Base-by-base conservation (phyloP, 306 rosid genomes). In the Medicago arabica region DNA sequence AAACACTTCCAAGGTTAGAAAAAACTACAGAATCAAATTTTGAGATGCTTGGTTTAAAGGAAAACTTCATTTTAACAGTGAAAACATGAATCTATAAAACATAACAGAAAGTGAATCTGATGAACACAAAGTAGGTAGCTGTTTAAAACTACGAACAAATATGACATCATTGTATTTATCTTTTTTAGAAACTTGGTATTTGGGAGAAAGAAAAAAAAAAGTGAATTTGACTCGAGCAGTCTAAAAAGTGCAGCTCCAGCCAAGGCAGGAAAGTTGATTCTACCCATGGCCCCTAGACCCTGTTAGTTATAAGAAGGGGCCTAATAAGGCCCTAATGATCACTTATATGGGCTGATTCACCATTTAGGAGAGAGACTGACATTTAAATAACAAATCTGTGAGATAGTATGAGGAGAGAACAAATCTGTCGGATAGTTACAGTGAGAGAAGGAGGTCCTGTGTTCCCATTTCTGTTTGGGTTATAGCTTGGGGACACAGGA, bases 1-100 rank as follows among this genome's bases (percentile, higher is more conserved):
- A 77, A 74, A 80, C 74, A 78, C 63, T 78, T 50, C 78, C 78
- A 69, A 79, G 74, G 19, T 62, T 64, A 76, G 54, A 73, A 60
- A 74, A 74, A 61, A 84, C 54, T 18, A 36, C 18, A 67, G 78
- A 79, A 67, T 39, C 72, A 62, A 75, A 43, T 69, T 31, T 23
- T 16, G 70, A 73, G 17, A 57, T 31, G 73, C n/a, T 65, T 21
- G 18, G 38, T 68, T 18, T 55, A 67, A 63, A 75, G 50, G 51
- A 79, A 74, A 73, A 62, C 65, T 15, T 34, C 41, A 77, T 38
- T 36, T 28, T 19, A 64, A 28, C 61, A 66, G 66, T 23, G 38
- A 58, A 31, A 25, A 58, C 69, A 81, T 50, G 66, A 41, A 74
- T 51, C 25, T 50, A 21, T 55, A 62, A 78, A 69, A 72, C 76